Evolutionary conservation across 257 asterid species (phyloP), one percentile per base, ranked within the genome.

Genomic region (Solanum raphanifolium): DNA sequence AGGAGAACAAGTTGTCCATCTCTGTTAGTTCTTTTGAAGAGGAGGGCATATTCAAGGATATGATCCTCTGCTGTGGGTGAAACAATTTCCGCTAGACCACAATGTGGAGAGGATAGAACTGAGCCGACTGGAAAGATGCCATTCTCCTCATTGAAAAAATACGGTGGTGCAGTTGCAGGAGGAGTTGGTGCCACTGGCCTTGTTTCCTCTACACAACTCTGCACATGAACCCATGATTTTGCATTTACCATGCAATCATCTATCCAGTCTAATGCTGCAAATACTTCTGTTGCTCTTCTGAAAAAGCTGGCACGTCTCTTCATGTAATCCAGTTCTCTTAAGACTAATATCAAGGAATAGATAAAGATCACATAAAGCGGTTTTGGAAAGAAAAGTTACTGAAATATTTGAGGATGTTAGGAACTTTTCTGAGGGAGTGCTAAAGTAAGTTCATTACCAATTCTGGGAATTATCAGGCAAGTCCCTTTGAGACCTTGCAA

Each of bases 41-140:
- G 89, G 62, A 95, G 93, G 71, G 97, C 93, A 86, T 90, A 92
- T 55, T 94, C 95, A 83, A 95, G 98, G 86, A 95, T 91, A 88
- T 95, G 98, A 89, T 96, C 98, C 91, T 93, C 94, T 23, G 97
- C 88, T 43, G 98, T 94, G 74, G 98, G 99, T 78, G 98, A 92
- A 88, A 88, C 90, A 41, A 93, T 94, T 60, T 93, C 96, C 32
- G 91, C 91, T n/a, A 92, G 89, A 84, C 90, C 90, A 52, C 18
- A 27, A 27, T 16, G 18, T 81, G 85, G 85, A 27, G 85, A 81
- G 39, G 85, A 46, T 9, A 81, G 66, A 43, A 81, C 66, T 46
- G 66, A 81, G 39, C 85, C 27, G 1, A 46, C 66, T 43, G 85
- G 41, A 27, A 81, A 81, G 27, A 46, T 43, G 39, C 18, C 39